These are phyloP conservation scores for Cordyceps pruinosa DNA, from an alignment of 2,329 filamentous ascomycete species.

Conservation along the genomic window DNA sequence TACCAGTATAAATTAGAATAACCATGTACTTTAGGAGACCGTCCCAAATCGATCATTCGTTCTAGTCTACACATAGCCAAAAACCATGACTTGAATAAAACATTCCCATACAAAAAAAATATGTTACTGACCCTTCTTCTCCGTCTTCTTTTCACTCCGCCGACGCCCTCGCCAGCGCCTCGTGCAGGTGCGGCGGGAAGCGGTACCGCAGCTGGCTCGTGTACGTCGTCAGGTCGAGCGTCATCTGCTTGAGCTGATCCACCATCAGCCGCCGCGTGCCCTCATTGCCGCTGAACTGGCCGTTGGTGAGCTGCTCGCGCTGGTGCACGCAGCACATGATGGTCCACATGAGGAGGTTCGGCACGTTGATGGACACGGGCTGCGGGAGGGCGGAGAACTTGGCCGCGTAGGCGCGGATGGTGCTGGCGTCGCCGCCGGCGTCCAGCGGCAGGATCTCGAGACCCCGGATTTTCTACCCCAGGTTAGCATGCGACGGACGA, in stretches of 20 bases:
- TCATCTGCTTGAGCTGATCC: conserved; percentile 68
- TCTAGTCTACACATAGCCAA: conserved; percentile 9
- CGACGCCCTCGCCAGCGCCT: conserved; percentile 76
- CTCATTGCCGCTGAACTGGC: conserved; percentile 68
- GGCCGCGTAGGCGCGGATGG: conserved; percentile 72
- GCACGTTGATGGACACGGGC: conserved; percentile 80
- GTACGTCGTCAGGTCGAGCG: conserved; percentile 87
- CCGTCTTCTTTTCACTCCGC: conserved; percentile 44
- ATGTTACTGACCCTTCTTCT: too few species aligned
- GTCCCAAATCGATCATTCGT: background rate
- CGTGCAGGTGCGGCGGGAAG: conserved; percentile 78
- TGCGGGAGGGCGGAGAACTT: conserved; percentile 73
- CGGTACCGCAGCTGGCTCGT: conserved; percentile 88
- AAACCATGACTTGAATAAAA: background rate
- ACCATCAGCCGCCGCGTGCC: conserved; percentile 57
- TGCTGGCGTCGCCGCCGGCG: conserved; percentile 65
- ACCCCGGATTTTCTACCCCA: conserved; percentile 57
- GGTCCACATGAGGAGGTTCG: conserved; percentile 89
- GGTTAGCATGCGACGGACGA: conserved; percentile 16
- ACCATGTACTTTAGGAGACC: background rate
- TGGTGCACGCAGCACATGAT: conserved; percentile 79
- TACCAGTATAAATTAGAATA: background rate
- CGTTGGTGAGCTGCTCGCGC: conserved; percentile 60
- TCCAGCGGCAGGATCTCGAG: conserved; percentile 76
- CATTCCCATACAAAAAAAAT: background rate